Conservation (phyloP, 176 grass and related monocot genomes). For the Eragrostis nindensis region DNA sequence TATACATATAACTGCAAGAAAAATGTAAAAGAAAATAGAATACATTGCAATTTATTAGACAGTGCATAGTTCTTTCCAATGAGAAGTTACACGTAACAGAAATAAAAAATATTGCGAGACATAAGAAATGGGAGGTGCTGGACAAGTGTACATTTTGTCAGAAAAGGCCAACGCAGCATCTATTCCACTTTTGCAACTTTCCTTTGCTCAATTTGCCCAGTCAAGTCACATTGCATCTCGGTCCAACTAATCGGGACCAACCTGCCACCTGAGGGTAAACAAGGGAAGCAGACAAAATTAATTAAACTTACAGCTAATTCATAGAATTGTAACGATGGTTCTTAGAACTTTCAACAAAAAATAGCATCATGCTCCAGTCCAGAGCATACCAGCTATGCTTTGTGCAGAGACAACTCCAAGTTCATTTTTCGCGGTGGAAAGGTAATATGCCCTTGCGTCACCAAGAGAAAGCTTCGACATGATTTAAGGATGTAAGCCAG, state of each 20-base stretch:
- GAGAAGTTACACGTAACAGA: too few species aligned
- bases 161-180: constrained; percentile 30
- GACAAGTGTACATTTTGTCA: constrained; percentile 18
- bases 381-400: constrained; percentile 76
- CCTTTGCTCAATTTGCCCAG: constrained; percentile 85
- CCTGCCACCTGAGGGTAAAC: constrained; percentile 61
- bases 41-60: background rate
- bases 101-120: background rate
- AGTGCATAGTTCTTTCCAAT: background rate
- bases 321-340: background rate
- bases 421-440: constrained; percentile 95
- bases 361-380: background rate
- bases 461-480: constrained; percentile 83
- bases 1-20: background rate
- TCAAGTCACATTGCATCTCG: constrained; percentile 93
- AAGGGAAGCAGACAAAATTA: constrained; percentile 17
- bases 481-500: constrained; percentile 52
- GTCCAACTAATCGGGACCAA: constrained; percentile 91
- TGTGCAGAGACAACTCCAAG: constrained; percentile 94
- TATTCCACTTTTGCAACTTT: constrained; percentile 92
- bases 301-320: background rate
- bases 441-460: constrained; percentile 97
- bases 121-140: background rate
- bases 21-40: background rate
- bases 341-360: background rate